These are phyloP conservation scores for Triticum aestivum DNA, from an alignment of 176 grass and related monocot genomes.

Conservation along the genomic window IWGSC_CS_RefSeq_v2.1 NC_057807.1:57907964-57908463, in stretches of 20 bases:
- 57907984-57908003: too few relatives aligned
- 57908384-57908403: neutral
- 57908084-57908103: too few relatives aligned
- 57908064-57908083: too few relatives aligned
- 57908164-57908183: too few relatives aligned
- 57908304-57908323: neutral
- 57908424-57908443: neutral
- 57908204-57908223: neutral
- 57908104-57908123: too few relatives aligned
- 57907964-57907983: too few relatives aligned
- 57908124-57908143: too few relatives aligned
- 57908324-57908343: neutral
- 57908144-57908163: too few relatives aligned
- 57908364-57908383: neutral
- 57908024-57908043: too few relatives aligned
- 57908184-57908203: too few relatives aligned
- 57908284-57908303: neutral
- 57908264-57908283: neutral
- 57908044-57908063: too few relatives aligned
- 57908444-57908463: neutral
- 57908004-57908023: too few relatives aligned
- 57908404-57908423: neutral
- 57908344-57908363: neutral
- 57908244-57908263: neutral
- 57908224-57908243: neutral